phyloP scores from a whole-genome alignment of 257 asterid genomes.

The Solanum raphanifolium region DNA sequence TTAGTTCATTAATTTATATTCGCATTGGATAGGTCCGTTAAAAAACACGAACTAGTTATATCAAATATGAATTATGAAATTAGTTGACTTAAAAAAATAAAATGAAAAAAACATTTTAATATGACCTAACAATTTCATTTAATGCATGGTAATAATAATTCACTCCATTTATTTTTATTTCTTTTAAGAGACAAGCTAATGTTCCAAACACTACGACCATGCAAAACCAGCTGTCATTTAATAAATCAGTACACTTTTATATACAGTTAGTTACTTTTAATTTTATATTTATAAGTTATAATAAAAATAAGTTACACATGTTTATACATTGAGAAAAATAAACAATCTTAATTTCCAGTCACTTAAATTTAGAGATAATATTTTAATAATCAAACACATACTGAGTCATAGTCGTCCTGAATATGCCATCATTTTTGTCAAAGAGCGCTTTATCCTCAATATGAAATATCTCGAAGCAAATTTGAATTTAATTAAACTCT shows the following conservation, averaged over 20 bases:
- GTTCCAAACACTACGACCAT: not conserved
- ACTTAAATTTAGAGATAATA: not conserved
- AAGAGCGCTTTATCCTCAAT: accelerated
- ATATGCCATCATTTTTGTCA: no score
- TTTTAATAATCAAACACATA: not conserved
- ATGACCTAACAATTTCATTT: not conserved
- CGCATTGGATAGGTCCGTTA: no score
- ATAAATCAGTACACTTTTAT: not conserved
- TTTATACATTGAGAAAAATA: not conserved
- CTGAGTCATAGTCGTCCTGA: not conserved
- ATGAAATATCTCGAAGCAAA: accelerated
- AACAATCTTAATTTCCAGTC: not conserved
- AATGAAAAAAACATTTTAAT: not conserved
- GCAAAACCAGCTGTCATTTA: not conserved
- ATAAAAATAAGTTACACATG: not conserved
- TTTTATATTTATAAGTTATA: not conserved
- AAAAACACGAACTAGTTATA: not conserved
- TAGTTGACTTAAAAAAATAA: not conserved
- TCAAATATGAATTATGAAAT: not conserved
- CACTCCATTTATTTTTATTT: not conserved
- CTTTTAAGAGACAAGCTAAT: not conserved
- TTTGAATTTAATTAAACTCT: accelerated
- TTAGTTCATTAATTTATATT: not conserved
- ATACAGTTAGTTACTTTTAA: not conserved
- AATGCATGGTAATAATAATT: not conserved